Evolutionary conservation across 495 filamentous ascomycete species (phyloP).

Genomic region (Chaetomium tenue): DNA sequence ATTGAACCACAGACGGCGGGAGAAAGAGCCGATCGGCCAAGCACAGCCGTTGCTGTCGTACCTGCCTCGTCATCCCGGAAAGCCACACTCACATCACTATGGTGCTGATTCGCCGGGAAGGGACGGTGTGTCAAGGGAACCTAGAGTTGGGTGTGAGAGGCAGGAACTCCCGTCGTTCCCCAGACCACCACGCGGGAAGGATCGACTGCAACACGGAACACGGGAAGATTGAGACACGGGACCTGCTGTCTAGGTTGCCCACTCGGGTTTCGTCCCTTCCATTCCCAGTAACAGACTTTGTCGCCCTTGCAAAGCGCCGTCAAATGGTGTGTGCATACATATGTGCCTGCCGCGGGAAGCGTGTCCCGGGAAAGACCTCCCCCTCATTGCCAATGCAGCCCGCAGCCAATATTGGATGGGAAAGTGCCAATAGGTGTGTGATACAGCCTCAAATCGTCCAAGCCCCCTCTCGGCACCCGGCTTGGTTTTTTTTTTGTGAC

Average conservation of each 20-base stretch:
- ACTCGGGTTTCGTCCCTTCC: background rate
- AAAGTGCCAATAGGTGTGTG: background rate
- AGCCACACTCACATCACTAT: no score
- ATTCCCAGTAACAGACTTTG: no score
- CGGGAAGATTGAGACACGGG: background rate
- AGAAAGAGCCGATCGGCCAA: background rate
- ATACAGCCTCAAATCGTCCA: background rate
- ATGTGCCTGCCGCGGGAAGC: background rate
- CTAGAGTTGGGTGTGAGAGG: background rate
- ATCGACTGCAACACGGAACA: background rate
- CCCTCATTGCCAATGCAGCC: background rate
- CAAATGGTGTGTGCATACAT: background rate
- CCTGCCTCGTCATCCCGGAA: background rate
- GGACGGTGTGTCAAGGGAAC: background rate
- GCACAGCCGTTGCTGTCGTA: background rate
- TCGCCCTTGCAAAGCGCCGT: background rate
- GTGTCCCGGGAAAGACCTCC: background rate
- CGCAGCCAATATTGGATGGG: background rate
- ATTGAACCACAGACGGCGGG: background rate
- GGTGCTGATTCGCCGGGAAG: background rate
- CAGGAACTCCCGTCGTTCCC: background rate
- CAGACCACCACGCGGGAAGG: background rate
- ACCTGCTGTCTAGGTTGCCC: background rate
- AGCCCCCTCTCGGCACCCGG: background rate
- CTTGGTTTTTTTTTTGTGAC: background rate